Base-by-base conservation (phyloP, 768 basidiomycete genomes). In the Candolleomyces eurysporus region DNA sequence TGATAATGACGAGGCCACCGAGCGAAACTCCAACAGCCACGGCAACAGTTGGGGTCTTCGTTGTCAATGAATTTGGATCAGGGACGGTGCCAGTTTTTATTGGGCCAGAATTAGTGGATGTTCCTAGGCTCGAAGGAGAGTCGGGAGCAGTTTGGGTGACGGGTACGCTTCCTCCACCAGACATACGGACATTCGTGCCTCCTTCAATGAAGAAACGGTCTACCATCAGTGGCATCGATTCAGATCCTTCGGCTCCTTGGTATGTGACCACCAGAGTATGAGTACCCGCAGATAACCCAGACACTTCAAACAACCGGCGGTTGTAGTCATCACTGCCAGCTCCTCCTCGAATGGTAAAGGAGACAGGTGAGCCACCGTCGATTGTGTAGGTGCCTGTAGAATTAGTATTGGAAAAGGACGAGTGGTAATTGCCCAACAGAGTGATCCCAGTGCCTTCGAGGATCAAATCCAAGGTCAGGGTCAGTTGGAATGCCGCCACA, bases 311-410 rank as follows among this genome's bases (percentile, higher is more conserved):
- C n/a, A 57, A 48, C 2, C 8, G 43, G 45, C 54, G 45, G 46
- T 61, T 61, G 21, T 57, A 61, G 5, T 55, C 60, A 5, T 43
- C 48, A 21, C 31, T 32, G n/a, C 46, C 48, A 11, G 45, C 60
- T 17, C 43, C 60, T 10, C 36, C 46, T 13, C n/a, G 42, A 19
- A 57, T 57, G 13, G 53, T 50, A 42, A 61, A 61, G 5, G 53
- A 7, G 6, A 57, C 48, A 13, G 22, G 26, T 46, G 45, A 17
- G 14, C 45, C 45, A 14, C 45, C 6, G 16, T 46, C 45, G 6
- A 46, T 46, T 7, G 10, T 46, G 19, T 46, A 46, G 17, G 45
- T 17, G 17, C 17, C 9, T 17, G 19, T 21, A 17, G 45, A 46
- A 21, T 3, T 2, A 46, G 17, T 14, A 21, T 46, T 17, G 19